A percentile compares a stretch with the other conserved stretches of the same genome.
Evolutionary conservation across 2,329 filamentous ascomycete species (phyloP).

Genomic region (Colletotrichum brevisporum): DNA sequence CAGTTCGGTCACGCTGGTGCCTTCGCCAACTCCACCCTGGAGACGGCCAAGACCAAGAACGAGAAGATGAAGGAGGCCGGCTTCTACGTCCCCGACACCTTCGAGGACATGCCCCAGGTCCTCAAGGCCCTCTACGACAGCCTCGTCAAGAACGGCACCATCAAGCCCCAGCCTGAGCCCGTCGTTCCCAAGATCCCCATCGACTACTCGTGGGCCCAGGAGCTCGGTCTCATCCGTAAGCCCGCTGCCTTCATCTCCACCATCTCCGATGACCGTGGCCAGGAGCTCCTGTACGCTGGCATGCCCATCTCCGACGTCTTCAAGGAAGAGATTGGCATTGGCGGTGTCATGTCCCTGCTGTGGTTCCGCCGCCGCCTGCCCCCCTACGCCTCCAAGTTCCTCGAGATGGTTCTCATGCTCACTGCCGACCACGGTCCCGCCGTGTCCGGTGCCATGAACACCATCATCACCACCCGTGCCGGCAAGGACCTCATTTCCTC

Average conservation of each 20-base stretch:
- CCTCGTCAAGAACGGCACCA: slow-evolving; percentile 86
- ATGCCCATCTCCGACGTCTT: slow-evolving; percentile 99
- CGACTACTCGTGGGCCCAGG: slow-evolving; percentile 99
- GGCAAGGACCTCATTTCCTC: slow-evolving; percentile 98
- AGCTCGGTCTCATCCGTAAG: slow-evolving; percentile 99
- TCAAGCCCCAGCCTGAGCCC: slow-evolving; percentile 89
- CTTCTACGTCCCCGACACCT: slow-evolving; percentile 94
- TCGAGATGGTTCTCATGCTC: slow-evolving; percentile 99
- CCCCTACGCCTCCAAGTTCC: slow-evolving; percentile 96
- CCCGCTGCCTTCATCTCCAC: slow-evolving; percentile 99
- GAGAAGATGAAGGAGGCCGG: slow-evolving; percentile 95
- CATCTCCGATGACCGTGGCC: slow-evolving; percentile 99
- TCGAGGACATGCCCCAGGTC: slow-evolving; percentile 89
- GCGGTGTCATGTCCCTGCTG: slow-evolving; percentile 99
- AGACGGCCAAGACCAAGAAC: slow-evolving; percentile 98
- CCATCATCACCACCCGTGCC: slow-evolving; percentile 99
- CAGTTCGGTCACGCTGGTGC: slow-evolving; percentile 99
- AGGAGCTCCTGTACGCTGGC: slow-evolving; percentile 97
- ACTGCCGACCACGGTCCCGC: slow-evolving; percentile 99
- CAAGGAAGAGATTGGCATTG: slow-evolving; percentile 98
- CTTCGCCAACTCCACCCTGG: slow-evolving; percentile 98
- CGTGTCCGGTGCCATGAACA: slow-evolving; percentile 99
- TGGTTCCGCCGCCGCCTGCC: slow-evolving; percentile 99
- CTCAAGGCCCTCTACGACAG: slow-evolving; percentile 89
- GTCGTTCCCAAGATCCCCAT: slow-evolving; percentile 98